Evolutionary conservation across 768 basidiomycete genomes (phyloP).

Genomic region (Agaricus sinodeliciosus): DNA sequence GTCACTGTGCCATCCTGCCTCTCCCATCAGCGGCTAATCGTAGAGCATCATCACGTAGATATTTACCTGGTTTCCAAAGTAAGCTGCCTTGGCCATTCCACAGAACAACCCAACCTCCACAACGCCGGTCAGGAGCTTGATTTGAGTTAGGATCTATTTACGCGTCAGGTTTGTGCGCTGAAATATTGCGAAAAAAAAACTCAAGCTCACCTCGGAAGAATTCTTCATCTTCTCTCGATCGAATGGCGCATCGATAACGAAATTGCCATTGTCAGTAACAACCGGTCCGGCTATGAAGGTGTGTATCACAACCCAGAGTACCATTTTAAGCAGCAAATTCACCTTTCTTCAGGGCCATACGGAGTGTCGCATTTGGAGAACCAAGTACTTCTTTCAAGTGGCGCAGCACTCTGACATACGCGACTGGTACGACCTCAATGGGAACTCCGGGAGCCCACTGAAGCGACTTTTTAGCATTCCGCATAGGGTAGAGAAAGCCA

Average conservation of each 20-base stretch:
- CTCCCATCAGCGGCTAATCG: slow-evolving; percentile 1
- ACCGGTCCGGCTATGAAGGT: slow-evolving; percentile 75
- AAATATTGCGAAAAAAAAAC: neutral
- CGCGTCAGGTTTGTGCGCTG: neutral
- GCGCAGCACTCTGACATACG: slow-evolving; percentile 82
- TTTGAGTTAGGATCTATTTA: slow-evolving; percentile 60
- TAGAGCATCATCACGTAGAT: neutral
- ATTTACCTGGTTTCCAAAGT: slow-evolving; percentile 81
- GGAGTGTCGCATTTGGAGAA: slow-evolving; percentile 66
- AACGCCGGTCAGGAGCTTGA: slow-evolving; percentile 95
- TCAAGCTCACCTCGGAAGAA: slow-evolving; percentile 46
- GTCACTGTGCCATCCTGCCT: slow-evolving; percentile 65
- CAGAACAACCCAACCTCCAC: slow-evolving; percentile 99
- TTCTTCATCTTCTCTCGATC: slow-evolving; percentile 57
- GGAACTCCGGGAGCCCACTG: slow-evolving; percentile 89
- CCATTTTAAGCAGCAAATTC: neutral
- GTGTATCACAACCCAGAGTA: slow-evolving; percentile 2
- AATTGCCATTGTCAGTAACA: slow-evolving; percentile 95
- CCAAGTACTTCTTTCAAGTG: slow-evolving; percentile 56
- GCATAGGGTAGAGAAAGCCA: neutral
- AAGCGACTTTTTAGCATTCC: neutral
- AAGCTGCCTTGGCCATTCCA: slow-evolving; percentile 88
- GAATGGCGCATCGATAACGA: slow-evolving; percentile 96
- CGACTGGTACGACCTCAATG: slow-evolving; percentile 95
- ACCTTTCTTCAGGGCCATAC: slow-evolving; percentile 88